These are phyloP conservation scores for Ceratocystis eucalypticola DNA, from an alignment of 2,329 filamentous ascomycete species.

Conservation along the genomic window DNA sequence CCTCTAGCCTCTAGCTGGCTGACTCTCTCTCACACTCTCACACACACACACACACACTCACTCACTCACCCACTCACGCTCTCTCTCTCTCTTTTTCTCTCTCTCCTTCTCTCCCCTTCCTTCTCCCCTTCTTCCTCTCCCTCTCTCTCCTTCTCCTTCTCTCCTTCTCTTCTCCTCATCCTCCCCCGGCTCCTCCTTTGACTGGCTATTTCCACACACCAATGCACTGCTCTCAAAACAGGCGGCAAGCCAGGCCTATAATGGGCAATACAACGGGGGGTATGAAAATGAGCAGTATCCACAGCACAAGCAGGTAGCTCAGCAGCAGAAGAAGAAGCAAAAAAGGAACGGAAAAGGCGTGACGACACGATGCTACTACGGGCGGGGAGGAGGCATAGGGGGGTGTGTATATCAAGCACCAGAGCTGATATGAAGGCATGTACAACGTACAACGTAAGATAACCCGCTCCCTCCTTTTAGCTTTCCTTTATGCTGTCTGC, in stretches of 20 bases:
- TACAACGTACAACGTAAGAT: too few species aligned
- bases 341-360: not conserved
- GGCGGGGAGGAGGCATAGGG: too few species aligned
- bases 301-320: too few species aligned
- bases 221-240: not conserved
- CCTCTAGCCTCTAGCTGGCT: too few species aligned
- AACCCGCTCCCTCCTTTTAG: not conserved
- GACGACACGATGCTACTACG: too few species aligned
- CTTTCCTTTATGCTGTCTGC: not conserved
- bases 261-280: not conserved
- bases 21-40: too few species aligned
- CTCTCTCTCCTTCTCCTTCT: not conserved
- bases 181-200: too few species aligned
- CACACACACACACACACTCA: not conserved
- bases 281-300: too few species aligned
- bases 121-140: not conserved
- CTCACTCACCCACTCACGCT: not conserved
- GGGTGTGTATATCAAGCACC: too few species aligned
- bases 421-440: too few species aligned
- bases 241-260: slow-evolving; percentile 7
- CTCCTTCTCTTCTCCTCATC: not conserved
- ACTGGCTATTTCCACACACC: not conserved
- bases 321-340: not conserved
- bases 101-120: not conserved
- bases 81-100: not conserved